Evolutionary conservation across 139 green algal species (phyloP).

Genomic region (Chlamydomonas sp.): DNA sequence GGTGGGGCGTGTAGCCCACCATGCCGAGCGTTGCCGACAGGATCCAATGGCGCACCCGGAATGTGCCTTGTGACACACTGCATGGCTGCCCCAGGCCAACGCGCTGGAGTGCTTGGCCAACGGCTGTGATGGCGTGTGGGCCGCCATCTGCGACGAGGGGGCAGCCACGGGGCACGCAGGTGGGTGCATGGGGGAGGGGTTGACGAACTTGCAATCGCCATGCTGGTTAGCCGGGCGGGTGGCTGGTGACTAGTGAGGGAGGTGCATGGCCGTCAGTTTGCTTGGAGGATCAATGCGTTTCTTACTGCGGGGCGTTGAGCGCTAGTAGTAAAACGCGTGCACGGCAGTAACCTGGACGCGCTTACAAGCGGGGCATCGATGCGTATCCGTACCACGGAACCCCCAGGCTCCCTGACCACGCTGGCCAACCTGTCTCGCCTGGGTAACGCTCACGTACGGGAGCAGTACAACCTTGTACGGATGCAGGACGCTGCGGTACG

Average conservation of each 20-base stretch:
- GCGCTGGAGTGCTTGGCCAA: conserved; percentile 7
- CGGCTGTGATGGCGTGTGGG: conserved; percentile 1
- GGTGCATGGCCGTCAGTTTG: neutral
- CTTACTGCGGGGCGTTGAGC: neutral
- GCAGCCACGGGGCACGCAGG: conserved; percentile 3
- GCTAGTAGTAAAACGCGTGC: neutral
- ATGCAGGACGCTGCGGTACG: neutral
- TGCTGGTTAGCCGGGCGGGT: neutral
- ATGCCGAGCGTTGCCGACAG: too few species aligned
- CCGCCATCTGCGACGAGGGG: conserved; percentile 18
- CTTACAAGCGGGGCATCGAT: neutral
- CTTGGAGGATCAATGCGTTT: neutral
- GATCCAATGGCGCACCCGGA: too few species aligned
- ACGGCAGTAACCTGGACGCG: neutral
- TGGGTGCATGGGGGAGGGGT: neutral
- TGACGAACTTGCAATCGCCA: too few species aligned
- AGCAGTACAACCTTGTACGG: conserved; percentile 3
- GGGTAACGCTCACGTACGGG: conserved; percentile 1
- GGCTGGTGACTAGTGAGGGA: neutral
- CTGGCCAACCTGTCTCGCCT: conserved; percentile 15
- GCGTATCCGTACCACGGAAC: neutral
- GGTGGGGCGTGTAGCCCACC: too few species aligned
- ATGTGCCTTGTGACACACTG: too few species aligned
- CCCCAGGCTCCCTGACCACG: conserved; percentile 1
- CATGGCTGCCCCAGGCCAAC: neutral